phyloP scores from a whole-genome alignment of 495 filamentous ascomycete species.

The Neurospora sp. region DNA sequence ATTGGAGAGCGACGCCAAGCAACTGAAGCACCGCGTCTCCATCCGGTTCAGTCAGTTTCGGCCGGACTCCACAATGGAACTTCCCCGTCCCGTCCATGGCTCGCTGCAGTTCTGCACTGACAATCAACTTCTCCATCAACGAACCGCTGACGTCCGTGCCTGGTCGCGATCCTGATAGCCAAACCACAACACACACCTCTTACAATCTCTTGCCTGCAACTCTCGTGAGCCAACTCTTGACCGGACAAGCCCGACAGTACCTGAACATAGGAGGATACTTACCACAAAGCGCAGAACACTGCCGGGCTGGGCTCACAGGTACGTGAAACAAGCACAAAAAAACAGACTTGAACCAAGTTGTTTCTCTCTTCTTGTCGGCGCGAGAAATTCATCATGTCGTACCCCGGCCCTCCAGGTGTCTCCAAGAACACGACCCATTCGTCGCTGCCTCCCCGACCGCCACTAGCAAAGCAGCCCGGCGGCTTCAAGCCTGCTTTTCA shows the following conservation, averaged over 20 bases:
- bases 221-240: constrained; percentile 16
- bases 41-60: neutral
- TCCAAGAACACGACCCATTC: constrained; percentile 43
- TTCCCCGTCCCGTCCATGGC: neutral
- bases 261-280: neutral
- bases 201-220: constrained; percentile 1
- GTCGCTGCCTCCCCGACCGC: constrained; percentile 77
- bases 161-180: neutral
- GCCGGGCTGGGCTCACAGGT: constrained; percentile 33
- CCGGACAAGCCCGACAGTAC: neutral
- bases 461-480: constrained; percentile 49
- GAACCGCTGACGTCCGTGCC: neutral
- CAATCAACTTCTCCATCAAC: neutral
- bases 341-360: constrained; percentile 11
- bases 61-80: neutral
- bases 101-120: neutral
- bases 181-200: neutral
- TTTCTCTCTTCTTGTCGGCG: constrained; percentile 21
- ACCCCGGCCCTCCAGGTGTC: constrained; percentile 85
- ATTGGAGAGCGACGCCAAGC: neutral
- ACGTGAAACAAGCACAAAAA: constrained; percentile 29
- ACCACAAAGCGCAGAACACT: neutral
- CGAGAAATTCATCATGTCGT: constrained; percentile 86
- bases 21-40: neutral
- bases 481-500: constrained; percentile 52